Evolutionary conservation across 345 rosid species (phyloP), one percentile per base, ranked within the genome.

Genomic region (Pugionium dolabratum): DNA sequence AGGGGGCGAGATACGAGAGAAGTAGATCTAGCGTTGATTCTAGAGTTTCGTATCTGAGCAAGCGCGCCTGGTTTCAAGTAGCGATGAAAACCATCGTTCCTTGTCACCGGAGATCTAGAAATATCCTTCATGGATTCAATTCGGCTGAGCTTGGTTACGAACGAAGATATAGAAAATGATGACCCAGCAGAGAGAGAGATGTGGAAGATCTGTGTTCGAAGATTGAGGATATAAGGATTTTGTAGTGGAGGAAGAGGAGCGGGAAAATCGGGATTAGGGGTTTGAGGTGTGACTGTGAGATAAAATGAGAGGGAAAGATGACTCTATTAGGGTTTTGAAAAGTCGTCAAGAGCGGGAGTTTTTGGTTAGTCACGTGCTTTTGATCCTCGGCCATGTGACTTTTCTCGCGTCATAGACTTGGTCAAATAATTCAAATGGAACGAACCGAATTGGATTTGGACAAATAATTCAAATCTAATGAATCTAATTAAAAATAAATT

Each of bases 41-140:
- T 83, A 32, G 83, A 79, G 77, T 83, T 77, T 6, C 94, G 72
- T 74, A 87, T 72, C 60, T 72, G 84, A 28, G 90, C 85, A 35
- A 87, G 83, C 4, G 88, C 88, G 8, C 94, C 88, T 6, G 90
- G 88, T 57, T 81, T 87, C 4, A 87, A 66, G 69, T 79, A 86
- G 36, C 73, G 79, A 72, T 79, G 78, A 68, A 73, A 77, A 27
- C 78, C 79, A 11, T 81, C 80, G 71, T 33, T 62, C 47, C 64
- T 76, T 40, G 53, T 76, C 37, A 58, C 27, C 35, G 70, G 56
- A 4, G 86, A 77, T 73, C 77, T 82, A 6, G 80, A 57, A 10
- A 10, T 51, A n/a, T 74, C 54, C 41, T 76, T 80, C 84, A 80
- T 80, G 4, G 65, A 2, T 42, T 0, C 48, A 48, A 35, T 36